Percentiles rank a stretch among this genome's conserved stretches.
Conservation (phyloP, 305 asterid genomes). For the Fraxinus sp. region DNA sequence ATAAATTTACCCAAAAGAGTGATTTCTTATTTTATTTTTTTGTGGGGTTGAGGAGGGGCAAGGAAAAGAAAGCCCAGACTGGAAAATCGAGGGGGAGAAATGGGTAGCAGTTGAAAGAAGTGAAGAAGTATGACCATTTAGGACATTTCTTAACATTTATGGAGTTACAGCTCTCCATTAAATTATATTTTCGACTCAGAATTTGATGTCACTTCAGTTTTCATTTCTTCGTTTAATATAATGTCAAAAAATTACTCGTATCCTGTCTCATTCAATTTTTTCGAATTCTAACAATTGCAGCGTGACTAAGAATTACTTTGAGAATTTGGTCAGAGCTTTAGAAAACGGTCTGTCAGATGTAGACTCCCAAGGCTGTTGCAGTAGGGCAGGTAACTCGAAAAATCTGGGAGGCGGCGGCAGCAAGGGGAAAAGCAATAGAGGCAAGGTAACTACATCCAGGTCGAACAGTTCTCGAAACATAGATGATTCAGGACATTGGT, state of each 20-base stretch:
- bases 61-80: background rate
- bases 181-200: background rate
- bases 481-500: conserved; percentile 71
- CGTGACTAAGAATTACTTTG: conserved; percentile 88
- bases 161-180: background rate
- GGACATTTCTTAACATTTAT: background rate
- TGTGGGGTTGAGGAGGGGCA: background rate
- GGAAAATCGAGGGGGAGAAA: background rate
- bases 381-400: conserved; percentile 62
- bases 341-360: conserved; percentile 91
- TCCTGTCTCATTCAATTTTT: conserved; percentile 1
- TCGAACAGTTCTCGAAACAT: conserved; percentile 56
- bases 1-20: background rate
- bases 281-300: conserved; percentile 46
- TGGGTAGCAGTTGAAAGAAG: background rate
- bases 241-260: background rate
- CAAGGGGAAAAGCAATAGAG: conserved; percentile 48
- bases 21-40: background rate
- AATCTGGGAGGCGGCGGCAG: conserved; percentile 53
- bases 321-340: conserved; percentile 84
- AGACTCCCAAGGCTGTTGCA: conserved; percentile 50
- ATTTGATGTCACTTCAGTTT: background rate
- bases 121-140: background rate
- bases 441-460: conserved; percentile 55
- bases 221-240: background rate